These are phyloP conservation scores for Adansonia gregorii DNA, from an alignment of 441 rosid genomes.

Conservation along the genomic window DNA sequence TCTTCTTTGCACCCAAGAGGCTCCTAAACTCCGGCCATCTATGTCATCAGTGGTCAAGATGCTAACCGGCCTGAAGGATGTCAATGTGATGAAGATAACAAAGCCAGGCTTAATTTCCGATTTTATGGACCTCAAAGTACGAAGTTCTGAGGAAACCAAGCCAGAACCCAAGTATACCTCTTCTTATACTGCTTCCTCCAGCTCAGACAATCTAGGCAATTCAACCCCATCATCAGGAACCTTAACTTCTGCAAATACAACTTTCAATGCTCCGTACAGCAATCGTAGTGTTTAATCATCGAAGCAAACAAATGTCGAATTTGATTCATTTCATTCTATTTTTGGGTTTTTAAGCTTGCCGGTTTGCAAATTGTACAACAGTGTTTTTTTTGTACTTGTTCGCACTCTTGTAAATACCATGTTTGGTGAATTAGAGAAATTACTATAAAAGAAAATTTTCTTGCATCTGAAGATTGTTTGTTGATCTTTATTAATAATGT, in stretches of 20 bases:
- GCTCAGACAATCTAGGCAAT: constrained; percentile 50
- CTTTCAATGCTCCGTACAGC: constrained; percentile 29
- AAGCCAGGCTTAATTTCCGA: constrained; percentile 90
- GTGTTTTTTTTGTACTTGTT: background rate
- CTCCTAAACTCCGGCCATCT: constrained; percentile 78
- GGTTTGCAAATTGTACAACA: background rate
- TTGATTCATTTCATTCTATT: constrained; percentile 19
- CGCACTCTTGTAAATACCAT: constrained; percentile 21
- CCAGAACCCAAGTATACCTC: constrained; percentile 36
- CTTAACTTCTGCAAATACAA: constrained; percentile 38
- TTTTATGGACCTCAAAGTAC: constrained; percentile 85
- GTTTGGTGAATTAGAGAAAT: constrained; percentile 1
- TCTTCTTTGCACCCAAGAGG: constrained; percentile 92
- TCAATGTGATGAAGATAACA: constrained; percentile 49
- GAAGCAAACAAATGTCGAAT: background rate
- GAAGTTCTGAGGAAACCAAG: constrained; percentile 42
- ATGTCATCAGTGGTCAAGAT: constrained; percentile 81
- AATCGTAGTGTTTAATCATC: constrained; percentile 36
- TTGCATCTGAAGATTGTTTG: too few relatives aligned
- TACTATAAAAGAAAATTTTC: too few relatives aligned
- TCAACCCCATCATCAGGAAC: constrained; percentile 47
- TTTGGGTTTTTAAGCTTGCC: constrained; percentile 1
- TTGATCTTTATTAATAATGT: too few relatives aligned
- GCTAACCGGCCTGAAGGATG: constrained; percentile 55
- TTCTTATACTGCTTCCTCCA: constrained; percentile 44